Conservation (phyloP, 1,284 basidiomycete species). For the Nidula niveotomentosa region DNA sequence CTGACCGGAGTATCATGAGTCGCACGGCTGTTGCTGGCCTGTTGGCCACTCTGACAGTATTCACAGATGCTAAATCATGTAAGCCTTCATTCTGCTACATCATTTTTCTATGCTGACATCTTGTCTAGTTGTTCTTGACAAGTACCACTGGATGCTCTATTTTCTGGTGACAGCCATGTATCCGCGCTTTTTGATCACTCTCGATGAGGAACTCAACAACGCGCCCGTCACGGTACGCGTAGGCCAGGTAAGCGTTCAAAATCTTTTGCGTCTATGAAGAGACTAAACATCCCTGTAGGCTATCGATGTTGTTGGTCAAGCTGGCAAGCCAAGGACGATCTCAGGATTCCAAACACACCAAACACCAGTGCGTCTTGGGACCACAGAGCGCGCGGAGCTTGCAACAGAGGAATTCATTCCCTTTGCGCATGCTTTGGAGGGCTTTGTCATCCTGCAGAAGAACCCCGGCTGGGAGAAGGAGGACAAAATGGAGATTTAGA, state of each 20-base stretch:
- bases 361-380: conserved; percentile 93
- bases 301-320: conserved; percentile 89
- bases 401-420: conserved; percentile 97
- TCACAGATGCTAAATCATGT: conserved; percentile 94
- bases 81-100: conserved; percentile 33
- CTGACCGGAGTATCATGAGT: conserved; percentile 89
- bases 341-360: conserved; percentile 97
- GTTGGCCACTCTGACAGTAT: conserved; percentile 85
- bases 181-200: conserved; percentile 96
- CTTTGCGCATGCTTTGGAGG: conserved; percentile 87
- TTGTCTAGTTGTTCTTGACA: conserved; percentile 82
- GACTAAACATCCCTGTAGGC: conserved; percentile 43
- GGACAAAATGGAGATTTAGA: conserved; percentile 68
- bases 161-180: conserved; percentile 96
- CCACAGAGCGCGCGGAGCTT: conserved; percentile 92
- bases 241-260: conserved; percentile 65
- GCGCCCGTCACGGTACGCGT: conserved; percentile 93
- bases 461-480: conserved; percentile 84
- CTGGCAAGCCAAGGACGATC: conserved; percentile 89
- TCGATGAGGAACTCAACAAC: conserved; percentile 88
- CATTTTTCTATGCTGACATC: conserved; percentile 1
- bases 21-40: conserved; percentile 91
- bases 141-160: conserved; percentile 98
- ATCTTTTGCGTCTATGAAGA: conserved; percentile 6
- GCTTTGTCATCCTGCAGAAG: conserved; percentile 87